Evolutionary conservation across 768 basidiomycete genomes (phyloP).

Genomic region (Paxillus rubicundulus): DNA sequence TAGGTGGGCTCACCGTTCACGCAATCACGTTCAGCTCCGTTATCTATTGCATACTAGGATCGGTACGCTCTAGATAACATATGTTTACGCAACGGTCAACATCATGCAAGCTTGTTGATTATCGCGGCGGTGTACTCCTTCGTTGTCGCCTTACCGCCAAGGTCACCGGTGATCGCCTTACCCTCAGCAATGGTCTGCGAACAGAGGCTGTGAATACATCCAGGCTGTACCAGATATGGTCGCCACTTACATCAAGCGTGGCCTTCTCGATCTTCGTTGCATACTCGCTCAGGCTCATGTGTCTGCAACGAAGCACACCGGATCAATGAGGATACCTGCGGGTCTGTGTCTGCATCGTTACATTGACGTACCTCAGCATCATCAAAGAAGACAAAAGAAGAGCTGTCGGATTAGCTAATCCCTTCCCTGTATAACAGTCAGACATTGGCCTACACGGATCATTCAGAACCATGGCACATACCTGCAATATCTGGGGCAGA

Average conservation of each 20-base stretch:
- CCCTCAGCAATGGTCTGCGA: slow-evolving; percentile 94
- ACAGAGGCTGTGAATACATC: slow-evolving; percentile 7
- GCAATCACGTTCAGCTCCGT: not conserved
- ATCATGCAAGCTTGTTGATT: slow-evolving; percentile 59
- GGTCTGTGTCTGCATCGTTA: not conserved
- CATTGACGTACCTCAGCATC: slow-evolving; percentile 82
- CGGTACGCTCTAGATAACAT: slow-evolving; percentile 16
- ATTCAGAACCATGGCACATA: slow-evolving; percentile 28
- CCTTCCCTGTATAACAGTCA: slow-evolving; percentile 56
- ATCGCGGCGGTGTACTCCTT: slow-evolving; percentile 88
- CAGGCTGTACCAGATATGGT: not conserved
- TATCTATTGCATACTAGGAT: slow-evolving; percentile 5
- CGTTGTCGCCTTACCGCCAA: slow-evolving; percentile 91
- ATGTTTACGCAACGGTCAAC: slow-evolving; percentile 7
- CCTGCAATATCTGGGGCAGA: slow-evolving; percentile 99
- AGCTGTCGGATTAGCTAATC: slow-evolving; percentile 99
- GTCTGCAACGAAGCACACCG: slow-evolving; percentile 47
- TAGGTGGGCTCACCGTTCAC: not conserved
- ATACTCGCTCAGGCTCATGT: slow-evolving; percentile 86
- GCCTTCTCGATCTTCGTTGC: slow-evolving; percentile 93
- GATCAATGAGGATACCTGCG: slow-evolving; percentile 15
- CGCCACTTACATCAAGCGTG: slow-evolving; percentile 70
- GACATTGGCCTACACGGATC: not conserved
- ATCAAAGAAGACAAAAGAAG: slow-evolving; percentile 91
- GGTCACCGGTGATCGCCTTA: slow-evolving; percentile 89